A percentile compares a stretch with the other conserved stretches of the same genome.
Conservation (phyloP, 2,329 filamentous ascomycete species). For the Diaporthe citriasiana region DNA sequence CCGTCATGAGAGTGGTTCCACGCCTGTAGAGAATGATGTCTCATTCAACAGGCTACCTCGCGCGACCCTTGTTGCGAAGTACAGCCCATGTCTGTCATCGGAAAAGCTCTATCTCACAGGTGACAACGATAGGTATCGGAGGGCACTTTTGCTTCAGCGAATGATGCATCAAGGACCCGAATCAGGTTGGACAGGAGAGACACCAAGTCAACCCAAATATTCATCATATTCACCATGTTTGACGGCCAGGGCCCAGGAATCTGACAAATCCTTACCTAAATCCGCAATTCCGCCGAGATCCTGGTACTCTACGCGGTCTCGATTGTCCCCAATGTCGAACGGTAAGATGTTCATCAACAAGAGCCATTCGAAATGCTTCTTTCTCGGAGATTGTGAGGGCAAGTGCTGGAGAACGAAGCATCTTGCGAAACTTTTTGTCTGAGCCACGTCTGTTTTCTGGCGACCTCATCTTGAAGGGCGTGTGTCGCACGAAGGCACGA, state of each 20-base stretch:
- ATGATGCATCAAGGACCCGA: neutral
- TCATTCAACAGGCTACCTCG: neutral
- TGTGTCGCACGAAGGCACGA: neutral
- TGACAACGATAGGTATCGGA: neutral
- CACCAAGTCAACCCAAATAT: neutral
- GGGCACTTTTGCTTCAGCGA: neutral
- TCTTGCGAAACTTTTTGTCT: neutral
- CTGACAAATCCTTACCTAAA: neutral
- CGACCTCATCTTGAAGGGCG: neutral
- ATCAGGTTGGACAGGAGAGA: neutral
- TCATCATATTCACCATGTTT: neutral
- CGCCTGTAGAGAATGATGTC: neutral
- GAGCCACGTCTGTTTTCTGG: neutral
- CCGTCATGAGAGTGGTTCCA: no score
- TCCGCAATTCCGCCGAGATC: no score
- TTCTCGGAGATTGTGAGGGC: neutral
- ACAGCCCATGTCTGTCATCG: neutral
- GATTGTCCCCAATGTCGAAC: neutral
- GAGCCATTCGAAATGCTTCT: neutral
- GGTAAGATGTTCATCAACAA: neutral
- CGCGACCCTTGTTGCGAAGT: neutral
- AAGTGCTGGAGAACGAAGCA: neutral
- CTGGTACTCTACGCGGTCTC: neutral
- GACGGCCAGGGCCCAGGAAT: neutral
- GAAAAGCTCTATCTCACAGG: neutral